Conservation (phyloP, 108 stramenopile species). For the Nitzschia sp. region DNA sequence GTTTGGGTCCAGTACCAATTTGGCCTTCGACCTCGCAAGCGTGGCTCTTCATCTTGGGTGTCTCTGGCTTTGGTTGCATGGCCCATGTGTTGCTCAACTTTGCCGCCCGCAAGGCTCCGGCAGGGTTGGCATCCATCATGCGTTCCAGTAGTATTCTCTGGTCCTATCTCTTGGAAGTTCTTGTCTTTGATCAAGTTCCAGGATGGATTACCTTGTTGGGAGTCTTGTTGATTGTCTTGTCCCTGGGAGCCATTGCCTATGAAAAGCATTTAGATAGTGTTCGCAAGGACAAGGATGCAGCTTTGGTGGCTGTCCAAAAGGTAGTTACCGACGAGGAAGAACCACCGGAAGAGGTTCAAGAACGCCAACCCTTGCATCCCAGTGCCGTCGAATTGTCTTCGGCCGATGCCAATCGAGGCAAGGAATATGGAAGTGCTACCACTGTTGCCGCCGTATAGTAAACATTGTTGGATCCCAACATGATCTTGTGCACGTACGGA, state of each 20-base stretch:
- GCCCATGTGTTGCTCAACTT: conserved; percentile 48
- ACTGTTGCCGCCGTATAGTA: too few species aligned
- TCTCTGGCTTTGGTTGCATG: conserved; percentile 26
- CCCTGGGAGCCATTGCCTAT: conserved; percentile 30
- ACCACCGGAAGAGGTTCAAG: neutral
- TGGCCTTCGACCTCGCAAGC: conserved; percentile 36
- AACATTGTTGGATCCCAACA: too few species aligned
- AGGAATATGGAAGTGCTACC: too few species aligned
- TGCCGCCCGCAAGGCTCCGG: conserved; percentile 39
- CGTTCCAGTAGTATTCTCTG: conserved; percentile 39
- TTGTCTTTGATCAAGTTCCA: conserved; percentile 31
- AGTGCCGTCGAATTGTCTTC: too few species aligned
- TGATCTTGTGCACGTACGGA: too few species aligned
- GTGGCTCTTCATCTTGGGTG: conserved; percentile 33
- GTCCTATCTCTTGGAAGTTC: conserved; percentile 35
- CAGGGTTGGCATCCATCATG: conserved; percentile 37
- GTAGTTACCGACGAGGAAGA: neutral
- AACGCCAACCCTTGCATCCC: too few species aligned
- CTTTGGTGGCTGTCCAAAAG: neutral
- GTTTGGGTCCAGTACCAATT: neutral
- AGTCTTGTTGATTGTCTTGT: conserved; percentile 25
- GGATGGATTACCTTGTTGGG: conserved; percentile 16
- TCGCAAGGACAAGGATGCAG: neutral
- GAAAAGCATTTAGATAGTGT: conserved; percentile 23
- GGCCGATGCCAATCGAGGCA: too few species aligned